phyloP scores from a whole-genome alignment of 148 eudicot genomes.

The Rhododendron kiyosumense region DNA sequence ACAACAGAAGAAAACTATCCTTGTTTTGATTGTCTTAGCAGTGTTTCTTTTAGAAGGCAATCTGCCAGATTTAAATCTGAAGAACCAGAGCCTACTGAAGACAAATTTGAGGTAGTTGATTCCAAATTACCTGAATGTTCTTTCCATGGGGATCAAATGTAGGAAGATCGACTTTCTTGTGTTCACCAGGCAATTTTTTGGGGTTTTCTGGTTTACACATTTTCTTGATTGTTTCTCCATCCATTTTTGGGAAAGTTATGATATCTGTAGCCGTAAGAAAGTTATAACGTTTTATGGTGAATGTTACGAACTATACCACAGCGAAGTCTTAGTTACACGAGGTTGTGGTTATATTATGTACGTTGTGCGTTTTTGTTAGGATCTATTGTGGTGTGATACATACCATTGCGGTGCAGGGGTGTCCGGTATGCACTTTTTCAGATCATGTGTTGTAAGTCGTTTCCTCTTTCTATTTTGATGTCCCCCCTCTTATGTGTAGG shows the following conservation, averaged over 20 bases:
- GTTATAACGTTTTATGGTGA: neutral
- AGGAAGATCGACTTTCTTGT: constrained; percentile 10
- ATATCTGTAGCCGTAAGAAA: neutral
- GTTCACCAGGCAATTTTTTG: neutral
- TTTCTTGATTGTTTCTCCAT: neutral
- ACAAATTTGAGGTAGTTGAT: constrained; percentile 16
- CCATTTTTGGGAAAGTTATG: neutral
- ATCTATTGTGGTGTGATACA: neutral
- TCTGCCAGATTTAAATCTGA: constrained; percentile 35
- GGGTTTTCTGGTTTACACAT: neutral
- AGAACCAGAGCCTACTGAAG: constrained; percentile 20
- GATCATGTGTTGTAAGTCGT: neutral
- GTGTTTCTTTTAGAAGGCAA: constrained; percentile 31
- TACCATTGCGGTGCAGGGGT: neutral
- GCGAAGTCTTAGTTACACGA: neutral
- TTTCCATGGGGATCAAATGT: constrained; percentile 8
- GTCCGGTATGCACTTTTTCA: neutral
- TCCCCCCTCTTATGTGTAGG: neutral
- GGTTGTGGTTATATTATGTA: neutral
- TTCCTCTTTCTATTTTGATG: neutral
- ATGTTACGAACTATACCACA: neutral
- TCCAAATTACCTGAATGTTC: neutral
- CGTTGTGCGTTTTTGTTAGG: neutral
- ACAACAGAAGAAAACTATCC: neutral
- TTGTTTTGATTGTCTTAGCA: constrained; percentile 5